Conservation (phyloP, 2,329 filamentous ascomycete genomes). For the Diaporthe nobilis region DNA sequence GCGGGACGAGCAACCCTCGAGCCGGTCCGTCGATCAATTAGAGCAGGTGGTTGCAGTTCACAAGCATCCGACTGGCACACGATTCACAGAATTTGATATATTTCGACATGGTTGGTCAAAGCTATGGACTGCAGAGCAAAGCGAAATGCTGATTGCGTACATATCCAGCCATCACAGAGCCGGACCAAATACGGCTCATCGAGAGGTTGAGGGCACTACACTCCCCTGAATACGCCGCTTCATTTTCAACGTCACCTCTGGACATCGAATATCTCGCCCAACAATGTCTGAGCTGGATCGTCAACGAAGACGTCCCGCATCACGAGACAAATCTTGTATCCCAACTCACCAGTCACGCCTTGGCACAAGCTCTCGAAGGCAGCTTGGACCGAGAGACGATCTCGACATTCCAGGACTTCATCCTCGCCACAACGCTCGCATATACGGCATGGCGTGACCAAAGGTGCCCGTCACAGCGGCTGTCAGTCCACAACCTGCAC, state of each 20-base stretch:
- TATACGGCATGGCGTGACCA: slow-evolving; percentile 31
- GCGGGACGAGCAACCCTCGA: neutral
- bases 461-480: neutral
- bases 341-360: slow-evolving; percentile 13
- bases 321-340: slow-evolving; percentile 20
- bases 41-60: neutral
- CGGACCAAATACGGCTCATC: neutral
- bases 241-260: neutral
- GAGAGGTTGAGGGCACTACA: slow-evolving; percentile 18
- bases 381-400: neutral
- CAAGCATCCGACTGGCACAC: neutral
- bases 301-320: neutral
- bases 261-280: slow-evolving; percentile 17
- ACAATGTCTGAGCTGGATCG: slow-evolving; percentile 20
- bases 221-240: neutral
- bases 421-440: slow-evolving; percentile 23
- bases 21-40: neutral
- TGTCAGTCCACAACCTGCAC: slow-evolving; percentile 19
- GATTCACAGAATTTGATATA: neutral
- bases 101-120: slow-evolving; percentile 15
- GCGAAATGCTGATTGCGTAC: neutral
- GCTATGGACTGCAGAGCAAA: neutral
- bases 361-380: neutral
- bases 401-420: slow-evolving; percentile 20
- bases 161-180: neutral